Conservation (phyloP, 2,329 filamentous ascomycete genomes). For the Diplodia mutila region DNA sequence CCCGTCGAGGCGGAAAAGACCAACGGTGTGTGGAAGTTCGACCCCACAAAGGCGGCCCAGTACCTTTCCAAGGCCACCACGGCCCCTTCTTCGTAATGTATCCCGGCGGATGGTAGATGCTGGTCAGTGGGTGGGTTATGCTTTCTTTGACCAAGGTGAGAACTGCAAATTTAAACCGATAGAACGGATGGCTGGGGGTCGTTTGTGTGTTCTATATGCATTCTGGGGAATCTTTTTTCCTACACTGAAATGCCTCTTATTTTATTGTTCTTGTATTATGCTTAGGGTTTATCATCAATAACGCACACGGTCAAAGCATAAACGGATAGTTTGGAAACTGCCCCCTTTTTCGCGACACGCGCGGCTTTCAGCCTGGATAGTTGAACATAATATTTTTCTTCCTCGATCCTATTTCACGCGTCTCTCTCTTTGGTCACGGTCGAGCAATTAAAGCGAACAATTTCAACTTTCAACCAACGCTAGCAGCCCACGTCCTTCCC, state of each 20-base stretch:
- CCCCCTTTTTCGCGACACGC: neutral
- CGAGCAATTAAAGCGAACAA: neutral
- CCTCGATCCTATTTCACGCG: neutral
- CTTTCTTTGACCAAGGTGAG: neutral
- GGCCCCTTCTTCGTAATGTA: constrained; percentile 2
- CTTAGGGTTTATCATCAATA: neutral
- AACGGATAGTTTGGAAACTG: neutral
- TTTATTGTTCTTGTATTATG: neutral
- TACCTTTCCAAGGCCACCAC: constrained; percentile 15
- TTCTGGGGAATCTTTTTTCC: neutral
- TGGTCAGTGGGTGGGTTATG: neutral
- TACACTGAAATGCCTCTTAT: neutral
- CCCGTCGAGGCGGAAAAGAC: constrained; percentile 66
- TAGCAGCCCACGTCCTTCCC: neutral
- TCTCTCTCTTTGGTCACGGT: neutral
- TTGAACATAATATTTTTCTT: neutral
- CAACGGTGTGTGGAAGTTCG: constrained; percentile 71
- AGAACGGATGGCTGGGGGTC: neutral
- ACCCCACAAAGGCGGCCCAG: constrained; percentile 52
- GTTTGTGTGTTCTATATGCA: neutral
- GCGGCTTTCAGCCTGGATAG: neutral
- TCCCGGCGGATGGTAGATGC: neutral
- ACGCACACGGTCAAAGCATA: neutral
- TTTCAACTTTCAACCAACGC: neutral
- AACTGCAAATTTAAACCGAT: neutral